Percentiles rank a stretch among this genome's conserved stretches.
phyloP scores from a whole-genome alignment of 2,329 filamentous ascomycete genomes.

The Fusarium coffeatum region DNA sequence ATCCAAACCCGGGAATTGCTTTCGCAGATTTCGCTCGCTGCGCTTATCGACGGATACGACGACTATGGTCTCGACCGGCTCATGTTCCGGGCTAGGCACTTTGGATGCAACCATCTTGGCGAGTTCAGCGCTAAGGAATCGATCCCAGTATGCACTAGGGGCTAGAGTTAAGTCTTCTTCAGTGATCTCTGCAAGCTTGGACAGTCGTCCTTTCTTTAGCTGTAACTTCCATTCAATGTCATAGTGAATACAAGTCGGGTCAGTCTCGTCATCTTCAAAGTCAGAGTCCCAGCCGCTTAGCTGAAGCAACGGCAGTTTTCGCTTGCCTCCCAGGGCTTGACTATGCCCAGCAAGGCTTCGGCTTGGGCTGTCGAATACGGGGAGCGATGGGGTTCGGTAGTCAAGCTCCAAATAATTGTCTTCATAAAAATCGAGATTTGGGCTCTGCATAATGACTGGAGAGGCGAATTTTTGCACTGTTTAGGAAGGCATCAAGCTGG shows the following conservation, averaged over 20 bases:
- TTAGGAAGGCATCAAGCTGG: too few relatives aligned
- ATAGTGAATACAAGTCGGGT: constrained; percentile 20
- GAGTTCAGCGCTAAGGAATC: constrained; percentile 5
- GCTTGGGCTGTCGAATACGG: neutral
- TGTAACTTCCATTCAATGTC: constrained; percentile 21
- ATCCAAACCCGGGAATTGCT: neutral
- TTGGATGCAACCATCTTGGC: constrained; percentile 1
- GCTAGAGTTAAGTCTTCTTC: constrained; percentile 15
- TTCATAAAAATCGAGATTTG: too few relatives aligned
- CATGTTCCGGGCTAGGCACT: neutral
- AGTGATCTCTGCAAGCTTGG: constrained; percentile 6
- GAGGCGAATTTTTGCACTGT: too few relatives aligned
- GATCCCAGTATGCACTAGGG: constrained; percentile 15
- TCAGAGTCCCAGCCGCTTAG: constrained; percentile 14
- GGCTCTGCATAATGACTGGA: too few relatives aligned
- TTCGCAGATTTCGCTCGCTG: neutral
- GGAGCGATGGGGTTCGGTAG: neutral
- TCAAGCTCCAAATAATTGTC: neutral
- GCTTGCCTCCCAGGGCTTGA: neutral
- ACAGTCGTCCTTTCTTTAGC: constrained; percentile 13
- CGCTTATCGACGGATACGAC: neutral
- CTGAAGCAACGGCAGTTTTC: constrained; percentile 5
- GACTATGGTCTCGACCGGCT: constrained; percentile 8
- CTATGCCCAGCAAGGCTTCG: neutral
- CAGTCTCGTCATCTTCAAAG: constrained; percentile 8